phyloP scores from a whole-genome alignment of 805 yeast genomes.

The Limtongia smithiae region DNA sequence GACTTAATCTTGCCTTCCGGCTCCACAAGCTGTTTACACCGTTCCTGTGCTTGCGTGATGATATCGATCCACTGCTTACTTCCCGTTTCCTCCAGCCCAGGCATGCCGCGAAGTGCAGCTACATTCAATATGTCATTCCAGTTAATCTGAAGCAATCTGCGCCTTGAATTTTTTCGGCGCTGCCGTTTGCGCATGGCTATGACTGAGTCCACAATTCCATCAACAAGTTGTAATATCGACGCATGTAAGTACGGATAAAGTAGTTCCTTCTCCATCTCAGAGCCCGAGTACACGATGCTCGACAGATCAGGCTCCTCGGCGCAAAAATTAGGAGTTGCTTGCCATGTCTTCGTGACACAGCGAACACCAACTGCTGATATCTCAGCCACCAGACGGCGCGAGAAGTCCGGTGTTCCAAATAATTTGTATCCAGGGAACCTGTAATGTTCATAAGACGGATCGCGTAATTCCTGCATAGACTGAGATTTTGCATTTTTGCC shows the following conservation, averaged over 20 bases:
- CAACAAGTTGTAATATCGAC: conserved; percentile 5
- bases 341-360: conserved; percentile 4
- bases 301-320: neutral
- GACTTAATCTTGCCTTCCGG: neutral
- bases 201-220: conserved; percentile 7
- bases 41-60: neutral
- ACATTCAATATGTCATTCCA: conserved; percentile 13
- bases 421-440: conserved; percentile 3
- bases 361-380: conserved; percentile 12
- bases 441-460: conserved; percentile 11
- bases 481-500: too few species aligned
- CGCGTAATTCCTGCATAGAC: too few species aligned
- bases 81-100: conserved; percentile 2
- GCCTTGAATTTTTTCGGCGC: neutral
- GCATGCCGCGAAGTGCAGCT: conserved; percentile 14
- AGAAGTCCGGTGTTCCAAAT: conserved; percentile 1
- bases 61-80: conserved; percentile 1
- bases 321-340: neutral
- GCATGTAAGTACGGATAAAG: conserved; percentile 17
- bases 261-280: conserved; percentile 7
- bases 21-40: conserved; percentile 1
- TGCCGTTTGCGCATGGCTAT: conserved; percentile 6
- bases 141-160: conserved; percentile 1
- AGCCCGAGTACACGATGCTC: neutral
- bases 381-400: conserved; percentile 9